These are phyloP conservation scores for Trichoderma koningiopsis DNA, from an alignment of 2,329 filamentous ascomycete genomes.

Conservation along the genomic window DNA sequence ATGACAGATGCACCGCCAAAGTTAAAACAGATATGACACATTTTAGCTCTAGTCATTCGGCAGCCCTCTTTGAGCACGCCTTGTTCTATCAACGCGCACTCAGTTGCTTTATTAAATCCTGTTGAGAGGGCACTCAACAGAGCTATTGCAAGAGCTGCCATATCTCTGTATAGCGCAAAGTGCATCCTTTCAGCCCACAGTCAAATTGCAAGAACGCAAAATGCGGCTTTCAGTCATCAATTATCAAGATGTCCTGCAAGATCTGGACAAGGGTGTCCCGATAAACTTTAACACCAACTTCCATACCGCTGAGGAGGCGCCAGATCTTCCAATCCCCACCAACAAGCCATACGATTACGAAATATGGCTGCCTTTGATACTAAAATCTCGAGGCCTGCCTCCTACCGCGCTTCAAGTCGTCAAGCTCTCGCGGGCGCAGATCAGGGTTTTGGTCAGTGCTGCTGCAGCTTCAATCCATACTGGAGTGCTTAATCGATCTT, in stretches of 20 bases:
- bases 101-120: not conserved
- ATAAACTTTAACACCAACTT: conserved; percentile 42
- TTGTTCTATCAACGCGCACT: not conserved
- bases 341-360: conserved; percentile 43
- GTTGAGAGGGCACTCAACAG: not conserved
- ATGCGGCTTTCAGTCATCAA: conserved; percentile 28
- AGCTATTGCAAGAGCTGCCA: not conserved
- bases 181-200: not conserved
- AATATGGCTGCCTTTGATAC: conserved; percentile 47
- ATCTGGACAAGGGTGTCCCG: conserved; percentile 24
- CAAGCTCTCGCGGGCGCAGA: conserved; percentile 35
- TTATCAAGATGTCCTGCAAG: conserved; percentile 25
- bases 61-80: not conserved
- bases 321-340: conserved; percentile 34
- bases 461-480: conserved; percentile 39
- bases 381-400: conserved; percentile 37
- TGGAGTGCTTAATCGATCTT: conserved; percentile 35
- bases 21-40: not conserved
- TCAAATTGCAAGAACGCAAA: not conserved
- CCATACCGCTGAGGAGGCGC: conserved; percentile 38
- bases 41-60: conserved; percentile 7
- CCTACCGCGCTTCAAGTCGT: conserved; percentile 35
- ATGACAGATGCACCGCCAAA: not conserved
- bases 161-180: not conserved
- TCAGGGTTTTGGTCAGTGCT: conserved; percentile 36